Conservation (phyloP, 2,329 filamentous ascomycete genomes). For the Graphilbum sp. region DNA sequence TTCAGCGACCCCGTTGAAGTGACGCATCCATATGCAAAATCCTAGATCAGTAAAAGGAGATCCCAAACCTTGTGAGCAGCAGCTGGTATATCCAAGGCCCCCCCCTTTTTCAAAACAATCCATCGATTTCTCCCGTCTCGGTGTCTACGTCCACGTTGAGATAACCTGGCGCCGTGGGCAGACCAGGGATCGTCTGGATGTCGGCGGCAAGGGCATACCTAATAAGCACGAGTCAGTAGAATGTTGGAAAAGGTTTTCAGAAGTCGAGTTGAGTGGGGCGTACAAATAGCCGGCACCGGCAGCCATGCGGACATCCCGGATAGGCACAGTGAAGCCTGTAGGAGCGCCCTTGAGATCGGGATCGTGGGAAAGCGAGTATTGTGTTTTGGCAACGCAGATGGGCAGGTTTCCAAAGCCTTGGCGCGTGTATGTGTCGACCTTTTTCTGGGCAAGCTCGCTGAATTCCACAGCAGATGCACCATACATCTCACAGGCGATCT, state of each 20-base stretch:
- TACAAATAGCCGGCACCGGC: slow-evolving; percentile 85
- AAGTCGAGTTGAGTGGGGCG: too few species aligned
- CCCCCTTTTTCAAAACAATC: slow-evolving; percentile 43
- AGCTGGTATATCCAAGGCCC: too few species aligned
- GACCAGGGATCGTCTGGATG: slow-evolving; percentile 92
- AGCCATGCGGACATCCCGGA: slow-evolving; percentile 84
- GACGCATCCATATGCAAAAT: too few species aligned
- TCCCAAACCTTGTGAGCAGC: too few species aligned
- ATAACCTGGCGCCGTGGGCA: slow-evolving; percentile 90
- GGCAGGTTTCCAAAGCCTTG: slow-evolving; percentile 88
- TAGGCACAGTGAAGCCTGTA: slow-evolving; percentile 84
- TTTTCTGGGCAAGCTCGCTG: slow-evolving; percentile 84
- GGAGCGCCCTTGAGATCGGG: slow-evolving; percentile 88
- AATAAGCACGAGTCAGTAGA: too few species aligned
- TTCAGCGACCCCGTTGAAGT: slow-evolving; percentile 9
- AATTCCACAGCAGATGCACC: slow-evolving; percentile 82
- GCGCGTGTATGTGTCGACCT: slow-evolving; percentile 85
- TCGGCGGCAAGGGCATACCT: slow-evolving; percentile 85
- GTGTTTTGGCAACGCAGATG: slow-evolving; percentile 95
- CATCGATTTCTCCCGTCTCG: slow-evolving; percentile 73
- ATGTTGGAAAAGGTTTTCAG: too few species aligned
- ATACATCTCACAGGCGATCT: slow-evolving; percentile 87
- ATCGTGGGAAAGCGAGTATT: slow-evolving; percentile 92
- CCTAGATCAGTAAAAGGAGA: too few species aligned
- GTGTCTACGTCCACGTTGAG: slow-evolving; percentile 77